A percentile compares a stretch with the other conserved stretches of the same genome.
Evolutionary conservation across 768 basidiomycete species (phyloP).

Genomic region (Mycena vulgaris): DNA sequence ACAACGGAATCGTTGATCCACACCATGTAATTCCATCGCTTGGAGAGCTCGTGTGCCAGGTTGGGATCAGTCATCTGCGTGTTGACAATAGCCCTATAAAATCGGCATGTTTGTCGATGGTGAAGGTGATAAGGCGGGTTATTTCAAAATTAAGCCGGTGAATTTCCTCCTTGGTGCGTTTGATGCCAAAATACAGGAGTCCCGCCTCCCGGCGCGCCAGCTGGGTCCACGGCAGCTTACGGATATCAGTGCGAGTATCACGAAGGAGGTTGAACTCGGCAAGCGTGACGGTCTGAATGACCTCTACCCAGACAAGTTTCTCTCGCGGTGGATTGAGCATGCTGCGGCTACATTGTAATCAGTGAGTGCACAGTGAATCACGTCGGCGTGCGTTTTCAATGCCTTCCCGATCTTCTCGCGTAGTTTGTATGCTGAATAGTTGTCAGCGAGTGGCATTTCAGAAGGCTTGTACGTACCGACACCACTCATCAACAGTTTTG

Average conservation of each 20-base stretch:
- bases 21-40: neutral
- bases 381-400: neutral
- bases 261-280: slow-evolving; percentile 52
- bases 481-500: neutral
- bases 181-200: slow-evolving; percentile 44
- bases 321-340: neutral
- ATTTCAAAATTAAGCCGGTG: slow-evolving; percentile 52
- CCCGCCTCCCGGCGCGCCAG: slow-evolving; percentile 41
- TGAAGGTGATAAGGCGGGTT: slow-evolving; percentile 42
- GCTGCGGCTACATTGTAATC: neutral
- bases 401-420: neutral
- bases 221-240: slow-evolving; percentile 45
- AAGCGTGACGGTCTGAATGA: slow-evolving; percentile 35
- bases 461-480: slow-evolving; percentile 2
- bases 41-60: neutral
- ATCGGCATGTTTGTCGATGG: slow-evolving; percentile 43
- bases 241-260: slow-evolving; percentile 48
- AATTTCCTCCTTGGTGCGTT: no score
- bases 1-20: neutral
- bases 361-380: neutral
- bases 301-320: neutral
- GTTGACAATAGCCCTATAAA: neutral
- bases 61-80: neutral
- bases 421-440: neutral
- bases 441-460: no score